Percentiles rank a stretch among this genome's conserved stretches.
These are phyloP conservation scores for Plenodomus biglobosus DNA, from an alignment of 2,329 filamentous ascomycete genomes.

Conservation along the genomic window DNA sequence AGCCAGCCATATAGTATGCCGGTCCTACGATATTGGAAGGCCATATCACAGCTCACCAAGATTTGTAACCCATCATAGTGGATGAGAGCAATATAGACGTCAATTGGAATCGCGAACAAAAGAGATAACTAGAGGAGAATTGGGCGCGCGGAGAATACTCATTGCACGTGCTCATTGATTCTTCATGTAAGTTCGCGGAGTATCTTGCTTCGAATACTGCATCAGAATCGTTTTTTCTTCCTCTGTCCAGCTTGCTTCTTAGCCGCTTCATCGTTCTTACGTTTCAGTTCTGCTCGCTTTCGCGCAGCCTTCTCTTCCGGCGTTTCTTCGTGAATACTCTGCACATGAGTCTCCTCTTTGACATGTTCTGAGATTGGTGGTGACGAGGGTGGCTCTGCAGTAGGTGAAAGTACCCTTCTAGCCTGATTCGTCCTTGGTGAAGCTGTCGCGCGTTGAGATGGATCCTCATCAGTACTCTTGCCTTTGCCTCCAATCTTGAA, in stretches of 20 bases:
- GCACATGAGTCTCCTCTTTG: conserved; percentile 12
- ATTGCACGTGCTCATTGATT: too few species aligned
- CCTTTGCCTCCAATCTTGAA: conserved; percentile 42
- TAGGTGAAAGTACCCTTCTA: conserved; percentile 10
- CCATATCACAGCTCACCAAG: too few species aligned
- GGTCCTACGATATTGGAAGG: too few species aligned
- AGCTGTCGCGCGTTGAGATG: conserved; percentile 4
- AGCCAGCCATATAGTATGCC: too few species aligned
- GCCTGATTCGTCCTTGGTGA: conserved; percentile 6
- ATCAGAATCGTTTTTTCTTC: conserved; percentile 40
- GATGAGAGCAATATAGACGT: too few species aligned
- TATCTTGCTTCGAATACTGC: background rate
- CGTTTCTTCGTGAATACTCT: conserved; percentile 37
- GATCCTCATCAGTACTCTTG: conserved; percentile 10
- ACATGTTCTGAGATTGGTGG: conserved; percentile 3
- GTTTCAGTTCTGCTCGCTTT: conserved; percentile 60
- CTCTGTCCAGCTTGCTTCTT: conserved; percentile 53
- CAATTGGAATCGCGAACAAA: too few species aligned
- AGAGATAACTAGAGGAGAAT: too few species aligned
- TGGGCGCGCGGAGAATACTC: too few species aligned
- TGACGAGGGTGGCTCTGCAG: conserved; percentile 9
- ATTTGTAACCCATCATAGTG: too few species aligned
- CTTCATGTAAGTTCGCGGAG: too few species aligned
- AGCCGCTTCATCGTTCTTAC: conserved; percentile 54
- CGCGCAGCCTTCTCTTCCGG: conserved; percentile 57